Base-by-base conservation (phyloP, 345 rosid genomes). In the Populus euphratica region DNA sequence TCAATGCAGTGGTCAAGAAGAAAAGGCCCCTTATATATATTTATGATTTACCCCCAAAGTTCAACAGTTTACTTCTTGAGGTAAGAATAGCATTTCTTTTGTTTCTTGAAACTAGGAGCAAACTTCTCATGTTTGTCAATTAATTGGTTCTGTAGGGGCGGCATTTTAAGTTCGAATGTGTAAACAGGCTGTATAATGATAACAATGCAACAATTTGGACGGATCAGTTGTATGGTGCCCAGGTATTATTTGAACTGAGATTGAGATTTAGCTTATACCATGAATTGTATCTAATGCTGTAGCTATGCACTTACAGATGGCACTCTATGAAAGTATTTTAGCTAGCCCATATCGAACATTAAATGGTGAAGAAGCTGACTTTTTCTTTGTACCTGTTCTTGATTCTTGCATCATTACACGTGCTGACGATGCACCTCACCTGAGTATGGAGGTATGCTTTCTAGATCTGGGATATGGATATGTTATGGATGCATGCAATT, bases 311-410 rank as follows among this genome's bases (percentile, higher is more conserved):
- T 77, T 79, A 78, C 87, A 95, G 99, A 91, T 93, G 90, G 98
- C 99, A 75, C 73, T 95, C 69, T 95, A 95, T 81, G 99, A 95
- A 87, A 95, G 92, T 77, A 80, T 93, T 73, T 85, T 95, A 83
- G 96, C 99, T 35, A 91, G 96, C 50, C 83, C 87, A 31, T 83
- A 90, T 82, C 91, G 97, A 74, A 95, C 98, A 41, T 84, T 95
- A 82, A 95, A 93, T 81, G 98, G 96, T 8, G 96, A 91, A 56
- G 99, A 95, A 80, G 99, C 99, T 39, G 99, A 95, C 68, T 95
- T 84, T 85, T 95, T 93, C 92, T 95, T 92, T 81, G 99, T 93
- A 79, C 99, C 99, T 70, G 96, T 93, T 88, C 94, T 95, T 83
- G 99, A 95, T 86, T 87, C 98, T 1, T 95, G 99, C 86, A 95